Evolutionary conservation across 345 rosid genomes (phyloP).

Genomic region (Heritiera littoralis): DNA sequence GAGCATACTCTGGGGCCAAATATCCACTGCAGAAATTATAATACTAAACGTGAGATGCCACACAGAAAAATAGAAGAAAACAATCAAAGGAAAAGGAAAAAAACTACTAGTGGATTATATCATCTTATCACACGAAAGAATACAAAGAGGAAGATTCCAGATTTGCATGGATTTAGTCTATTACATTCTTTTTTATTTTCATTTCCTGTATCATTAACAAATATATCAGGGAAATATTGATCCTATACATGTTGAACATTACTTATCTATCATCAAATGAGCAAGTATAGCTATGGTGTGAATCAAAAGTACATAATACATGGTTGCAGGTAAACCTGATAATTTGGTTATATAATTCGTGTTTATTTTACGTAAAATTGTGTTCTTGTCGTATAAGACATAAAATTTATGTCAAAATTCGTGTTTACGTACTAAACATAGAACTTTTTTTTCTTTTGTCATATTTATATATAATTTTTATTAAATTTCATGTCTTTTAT

Average conservation of each 20-base stretch:
- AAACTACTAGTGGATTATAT: not conserved
- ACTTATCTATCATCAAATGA: too few species aligned
- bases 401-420: too few species aligned
- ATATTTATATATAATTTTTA: too few species aligned
- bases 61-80: not conserved
- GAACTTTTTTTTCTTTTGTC: too few species aligned
- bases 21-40: slow-evolving; percentile 64
- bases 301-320: too few species aligned
- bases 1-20: slow-evolving; percentile 94
- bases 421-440: too few species aligned
- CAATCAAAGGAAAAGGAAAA: not conserved
- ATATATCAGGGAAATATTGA: not conserved
- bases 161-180: not conserved
- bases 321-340: not conserved
- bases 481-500: too few species aligned
- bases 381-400: too few species aligned
- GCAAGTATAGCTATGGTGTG: too few species aligned
- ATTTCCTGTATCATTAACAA: not conserved
- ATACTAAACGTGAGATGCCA: not conserved
- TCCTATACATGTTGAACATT: too few species aligned
- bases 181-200: not conserved
- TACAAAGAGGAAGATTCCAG: not conserved
- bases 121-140: not conserved
- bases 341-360: too few species aligned
- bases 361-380: too few species aligned